Evolutionary conservation across 192 early-diverging fungal species (phyloP).

Genomic region (Oehlia diaphana): DNA sequence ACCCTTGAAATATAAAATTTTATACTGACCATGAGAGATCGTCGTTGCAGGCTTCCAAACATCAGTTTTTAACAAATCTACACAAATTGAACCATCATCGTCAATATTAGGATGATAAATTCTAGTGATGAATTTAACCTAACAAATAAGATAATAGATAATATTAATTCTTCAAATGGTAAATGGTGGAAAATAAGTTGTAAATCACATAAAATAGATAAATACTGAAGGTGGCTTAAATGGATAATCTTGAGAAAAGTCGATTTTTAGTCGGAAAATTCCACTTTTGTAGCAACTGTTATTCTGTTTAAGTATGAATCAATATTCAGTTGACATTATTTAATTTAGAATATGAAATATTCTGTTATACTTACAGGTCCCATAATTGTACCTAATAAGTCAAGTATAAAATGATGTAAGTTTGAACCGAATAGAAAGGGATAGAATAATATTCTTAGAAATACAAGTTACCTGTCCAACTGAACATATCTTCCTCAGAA

Average conservation of each 20-base stretch:
- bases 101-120: constrained; percentile 86
- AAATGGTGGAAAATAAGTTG: neutral
- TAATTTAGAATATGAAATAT: neutral
- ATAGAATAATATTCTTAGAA: neutral
- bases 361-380: constrained; percentile 55
- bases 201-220: neutral
- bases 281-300: constrained; percentile 70
- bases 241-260: constrained; percentile 74
- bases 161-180: neutral
- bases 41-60: constrained; percentile 86
- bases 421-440: neutral
- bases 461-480: constrained; percentile 59
- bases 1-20: neutral
- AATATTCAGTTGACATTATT: constrained; percentile 15
- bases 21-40: constrained; percentile 54
- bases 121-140: constrained; percentile 60
- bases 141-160: neutral
- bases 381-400: constrained; percentile 43
- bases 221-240: constrained; percentile 79
- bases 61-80: constrained; percentile 73
- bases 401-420: neutral
- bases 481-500: constrained; percentile 61
- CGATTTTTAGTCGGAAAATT: constrained; percentile 66
- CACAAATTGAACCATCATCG: constrained; percentile 79
- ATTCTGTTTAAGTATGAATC: constrained; percentile 33